A percentile compares a stretch with the other conserved stretches of the same genome.
Evolutionary conservation across 768 basidiomycete species (phyloP).

Genomic region (Termitomyces bulborhizus): DNA sequence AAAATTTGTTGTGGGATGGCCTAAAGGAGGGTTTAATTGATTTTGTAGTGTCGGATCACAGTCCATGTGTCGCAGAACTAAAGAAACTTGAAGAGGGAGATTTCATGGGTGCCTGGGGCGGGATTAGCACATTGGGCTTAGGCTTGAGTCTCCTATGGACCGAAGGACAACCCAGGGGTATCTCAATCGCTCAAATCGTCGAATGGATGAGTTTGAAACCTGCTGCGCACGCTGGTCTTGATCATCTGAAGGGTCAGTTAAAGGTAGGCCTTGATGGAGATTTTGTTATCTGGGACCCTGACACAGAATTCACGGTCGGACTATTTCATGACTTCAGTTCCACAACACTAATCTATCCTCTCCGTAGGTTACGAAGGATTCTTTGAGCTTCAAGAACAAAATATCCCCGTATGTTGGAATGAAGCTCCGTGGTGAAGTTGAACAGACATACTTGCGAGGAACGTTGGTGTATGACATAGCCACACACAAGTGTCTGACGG

Average conservation of each 20-base stretch:
- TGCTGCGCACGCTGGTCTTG: constrained; percentile 76
- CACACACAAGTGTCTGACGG: constrained; percentile 15
- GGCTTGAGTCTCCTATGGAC: constrained; percentile 90
- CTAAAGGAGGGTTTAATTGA: constrained; percentile 80
- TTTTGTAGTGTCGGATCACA: constrained; percentile 94
- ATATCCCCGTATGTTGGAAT: constrained; percentile 84
- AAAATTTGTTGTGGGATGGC: constrained; percentile 75
- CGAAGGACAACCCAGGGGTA: constrained; percentile 56
- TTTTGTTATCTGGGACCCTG: constrained; percentile 78
- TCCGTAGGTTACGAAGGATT: constrained; percentile 62
- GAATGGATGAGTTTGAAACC: constrained; percentile 73
- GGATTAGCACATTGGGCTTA: constrained; percentile 86
- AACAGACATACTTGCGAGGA: constrained; percentile 79
- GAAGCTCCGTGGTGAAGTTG: constrained; percentile 62
- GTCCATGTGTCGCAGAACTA: constrained; percentile 78
- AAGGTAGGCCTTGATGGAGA: constrained; percentile 78
- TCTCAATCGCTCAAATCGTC: constrained; percentile 55
- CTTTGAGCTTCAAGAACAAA: constrained; percentile 89
- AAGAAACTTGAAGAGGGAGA: constrained; percentile 76
- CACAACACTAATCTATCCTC: neutral
- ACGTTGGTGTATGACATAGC: constrained; percentile 50
- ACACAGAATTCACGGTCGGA: constrained; percentile 37
- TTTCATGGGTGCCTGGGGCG: constrained; percentile 92
- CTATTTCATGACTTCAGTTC: neutral
- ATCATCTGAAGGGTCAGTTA: constrained; percentile 64